A percentile compares a stretch with the other conserved stretches of the same genome.
phyloP scores from a whole-genome alignment of 202 grass and related monocot species.

The Digitaria exilis region DNA sequence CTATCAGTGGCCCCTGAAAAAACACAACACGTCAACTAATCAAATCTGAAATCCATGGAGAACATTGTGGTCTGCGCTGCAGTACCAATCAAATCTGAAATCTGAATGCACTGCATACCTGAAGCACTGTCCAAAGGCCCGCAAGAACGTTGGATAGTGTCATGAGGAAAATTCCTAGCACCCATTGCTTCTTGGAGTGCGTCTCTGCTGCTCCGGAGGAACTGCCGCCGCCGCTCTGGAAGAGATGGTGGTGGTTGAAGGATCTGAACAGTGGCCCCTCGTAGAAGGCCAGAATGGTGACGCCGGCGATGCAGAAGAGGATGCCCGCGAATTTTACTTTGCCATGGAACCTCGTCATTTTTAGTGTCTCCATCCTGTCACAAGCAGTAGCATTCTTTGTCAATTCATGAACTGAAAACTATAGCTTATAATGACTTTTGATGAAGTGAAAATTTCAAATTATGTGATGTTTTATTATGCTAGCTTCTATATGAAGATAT shows the following conservation, averaged over 20 bases:
- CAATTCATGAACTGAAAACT: not conserved
- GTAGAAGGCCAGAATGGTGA: constrained; percentile 69
- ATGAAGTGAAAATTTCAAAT: not conserved
- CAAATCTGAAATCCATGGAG: not conserved
- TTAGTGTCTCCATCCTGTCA: constrained; percentile 70
- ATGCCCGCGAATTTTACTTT: constrained; percentile 61
- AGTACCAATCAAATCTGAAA: not conserved
- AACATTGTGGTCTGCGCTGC: not conserved
- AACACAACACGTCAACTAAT: not conserved
- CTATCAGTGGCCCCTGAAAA: constrained; percentile 60
- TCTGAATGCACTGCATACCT: constrained; percentile 26
- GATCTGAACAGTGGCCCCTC: constrained; percentile 59
- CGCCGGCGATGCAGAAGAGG: constrained; percentile 54
- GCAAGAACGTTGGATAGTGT: constrained; percentile 44
- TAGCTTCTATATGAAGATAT: not conserved
- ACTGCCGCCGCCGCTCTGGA: not conserved
- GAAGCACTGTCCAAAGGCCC: constrained; percentile 64
- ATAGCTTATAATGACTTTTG: not conserved
- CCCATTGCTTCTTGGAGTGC: constrained; percentile 51
- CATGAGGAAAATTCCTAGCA: constrained; percentile 60
- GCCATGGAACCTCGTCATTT: constrained; percentile 55
- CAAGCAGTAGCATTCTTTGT: not conserved
- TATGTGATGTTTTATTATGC: not conserved
- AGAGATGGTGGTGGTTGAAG: constrained; percentile 59
- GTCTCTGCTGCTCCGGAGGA: not conserved